A percentile compares a stretch with the other conserved stretches of the same genome.
Evolutionary conservation across 257 asterid genomes (phyloP).

Genomic region (Salvia hispanica): DNA sequence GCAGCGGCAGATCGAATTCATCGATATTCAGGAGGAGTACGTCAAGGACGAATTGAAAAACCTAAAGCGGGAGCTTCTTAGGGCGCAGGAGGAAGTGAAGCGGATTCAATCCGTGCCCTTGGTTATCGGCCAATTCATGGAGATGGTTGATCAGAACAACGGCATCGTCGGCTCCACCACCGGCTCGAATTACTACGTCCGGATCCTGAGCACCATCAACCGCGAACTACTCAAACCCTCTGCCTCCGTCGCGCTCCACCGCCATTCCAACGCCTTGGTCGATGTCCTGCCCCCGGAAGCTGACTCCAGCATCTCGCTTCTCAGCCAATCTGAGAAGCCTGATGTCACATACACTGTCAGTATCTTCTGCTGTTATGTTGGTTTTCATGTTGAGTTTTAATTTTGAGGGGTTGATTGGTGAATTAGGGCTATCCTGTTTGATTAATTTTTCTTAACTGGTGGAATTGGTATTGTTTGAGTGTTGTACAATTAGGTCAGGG

Average conservation of each 20-base stretch:
- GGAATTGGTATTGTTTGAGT: neutral
- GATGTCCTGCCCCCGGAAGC: constrained; percentile 88
- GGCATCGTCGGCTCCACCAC: constrained; percentile 80
- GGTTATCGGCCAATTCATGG: constrained; percentile 85
- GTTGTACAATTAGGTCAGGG: neutral
- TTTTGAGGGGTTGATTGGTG: neutral
- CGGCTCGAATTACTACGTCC: constrained; percentile 76
- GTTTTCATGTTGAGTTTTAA: constrained; percentile 4
- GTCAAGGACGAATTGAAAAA: constrained; percentile 76
- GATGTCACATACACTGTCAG: constrained; percentile 74
- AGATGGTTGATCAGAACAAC: constrained; percentile 74
- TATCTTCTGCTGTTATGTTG: constrained; percentile 13
- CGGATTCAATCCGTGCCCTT: constrained; percentile 84
- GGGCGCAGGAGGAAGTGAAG: constrained; percentile 86
- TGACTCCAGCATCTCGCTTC: constrained; percentile 76
- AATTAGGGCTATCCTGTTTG: constrained; percentile 5
- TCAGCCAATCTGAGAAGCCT: constrained; percentile 85
- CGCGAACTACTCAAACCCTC: constrained; percentile 76
- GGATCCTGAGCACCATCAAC: constrained; percentile 76
- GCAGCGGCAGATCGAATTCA: constrained; percentile 69
- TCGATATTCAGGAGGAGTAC: constrained; percentile 78
- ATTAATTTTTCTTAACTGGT: neutral
- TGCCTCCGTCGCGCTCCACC: constrained; percentile 79
- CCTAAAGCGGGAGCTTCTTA: constrained; percentile 70
- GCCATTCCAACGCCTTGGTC: constrained; percentile 79